Percentiles rank a stretch among this genome's conserved stretches.
Conservation (phyloP, 2,329 filamentous ascomycete species). For the Aspergillus sp. region DNA sequence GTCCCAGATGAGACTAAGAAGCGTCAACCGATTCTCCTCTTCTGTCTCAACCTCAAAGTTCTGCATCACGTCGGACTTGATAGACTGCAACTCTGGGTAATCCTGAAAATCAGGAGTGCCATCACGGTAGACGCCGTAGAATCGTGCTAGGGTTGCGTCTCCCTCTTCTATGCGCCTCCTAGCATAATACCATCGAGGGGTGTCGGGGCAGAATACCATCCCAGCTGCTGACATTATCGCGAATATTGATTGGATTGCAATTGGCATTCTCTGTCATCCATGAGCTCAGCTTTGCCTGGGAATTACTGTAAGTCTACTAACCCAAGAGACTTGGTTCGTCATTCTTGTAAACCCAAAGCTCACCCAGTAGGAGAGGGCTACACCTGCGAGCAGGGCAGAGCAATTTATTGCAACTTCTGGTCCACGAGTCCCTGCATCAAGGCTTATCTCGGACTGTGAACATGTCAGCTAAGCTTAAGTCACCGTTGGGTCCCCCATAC, state of each 20-base stretch:
- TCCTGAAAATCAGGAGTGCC: not conserved
- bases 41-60: not conserved
- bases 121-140: conserved; percentile 1
- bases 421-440: conserved; percentile 22
- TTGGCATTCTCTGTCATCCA: not conserved
- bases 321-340: not conserved
- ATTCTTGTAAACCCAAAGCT: not conserved
- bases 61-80: not conserved
- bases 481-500: not conserved
- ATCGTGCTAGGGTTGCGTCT: conserved; percentile 2
- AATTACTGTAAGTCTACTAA: not conserved
- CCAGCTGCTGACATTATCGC: conserved; percentile 24
- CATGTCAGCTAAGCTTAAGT: not conserved
- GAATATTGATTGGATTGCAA: conserved; percentile 31
- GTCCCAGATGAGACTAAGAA: conserved; percentile 27
- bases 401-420: conserved; percentile 21
- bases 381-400: not conserved
- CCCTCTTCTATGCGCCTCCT: not conserved
- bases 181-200: conserved; percentile 33
- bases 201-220: conserved; percentile 27
- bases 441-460: conserved; percentile 13
- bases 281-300: not conserved
- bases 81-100: not conserved
- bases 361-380: not conserved
- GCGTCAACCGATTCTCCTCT: not conserved